A percentile compares a stretch with the other conserved stretches of the same genome.
Evolutionary conservation across 208 protist genomes (phyloP).

Genomic region (Leishmania arabica): DNA sequence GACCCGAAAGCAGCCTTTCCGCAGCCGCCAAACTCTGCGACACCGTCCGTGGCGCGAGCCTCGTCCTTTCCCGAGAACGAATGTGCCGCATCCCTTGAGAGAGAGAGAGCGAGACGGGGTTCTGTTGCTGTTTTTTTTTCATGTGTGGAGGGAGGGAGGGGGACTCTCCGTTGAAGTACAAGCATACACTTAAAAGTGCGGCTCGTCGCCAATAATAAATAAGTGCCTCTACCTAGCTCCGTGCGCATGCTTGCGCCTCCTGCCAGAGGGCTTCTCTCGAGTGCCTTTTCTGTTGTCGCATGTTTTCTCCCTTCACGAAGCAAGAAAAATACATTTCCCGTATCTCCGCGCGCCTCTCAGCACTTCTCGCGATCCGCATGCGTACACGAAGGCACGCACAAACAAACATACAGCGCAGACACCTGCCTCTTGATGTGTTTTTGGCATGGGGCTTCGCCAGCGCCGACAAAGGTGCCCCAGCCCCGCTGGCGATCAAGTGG

Average conservation of each 20-base stretch:
- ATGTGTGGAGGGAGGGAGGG: background rate
- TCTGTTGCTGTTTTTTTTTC: background rate
- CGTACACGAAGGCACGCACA: background rate
- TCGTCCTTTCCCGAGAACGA: background rate
- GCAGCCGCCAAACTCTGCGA: background rate
- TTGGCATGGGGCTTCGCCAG: background rate
- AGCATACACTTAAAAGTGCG: background rate
- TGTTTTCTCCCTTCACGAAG: background rate
- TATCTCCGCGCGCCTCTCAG: background rate
- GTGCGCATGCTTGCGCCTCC: background rate
- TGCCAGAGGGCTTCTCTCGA: background rate
- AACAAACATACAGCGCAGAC: background rate
- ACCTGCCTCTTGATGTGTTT: background rate
- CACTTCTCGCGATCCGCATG: background rate
- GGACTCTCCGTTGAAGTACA: background rate
- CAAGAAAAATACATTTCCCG: background rate
- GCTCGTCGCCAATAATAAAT: background rate
- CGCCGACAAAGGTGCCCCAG: background rate
- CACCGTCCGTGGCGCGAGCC: background rate
- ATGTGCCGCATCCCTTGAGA: background rate
- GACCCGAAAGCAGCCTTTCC: background rate
- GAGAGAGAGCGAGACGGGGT: background rate
- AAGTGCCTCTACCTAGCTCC: background rate
- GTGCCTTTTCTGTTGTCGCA: background rate
- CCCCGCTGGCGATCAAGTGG: background rate